Base-by-base conservation (phyloP, 148 eudicot species). In the Hydrangea macrophylla region DNA sequence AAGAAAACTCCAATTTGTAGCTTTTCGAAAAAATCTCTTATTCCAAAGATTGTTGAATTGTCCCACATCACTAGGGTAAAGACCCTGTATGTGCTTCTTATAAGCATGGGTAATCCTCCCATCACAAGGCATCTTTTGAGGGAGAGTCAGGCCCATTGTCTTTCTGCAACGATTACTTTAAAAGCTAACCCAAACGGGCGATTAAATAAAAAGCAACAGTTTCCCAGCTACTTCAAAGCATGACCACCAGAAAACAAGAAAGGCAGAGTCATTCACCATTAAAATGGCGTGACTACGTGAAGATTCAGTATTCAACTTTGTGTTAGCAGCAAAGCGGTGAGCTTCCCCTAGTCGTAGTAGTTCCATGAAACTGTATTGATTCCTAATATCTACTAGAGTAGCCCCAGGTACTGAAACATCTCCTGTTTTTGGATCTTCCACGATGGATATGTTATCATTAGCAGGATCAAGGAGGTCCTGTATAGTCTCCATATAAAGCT, bases 401-500 rank as follows among this genome's bases (percentile, higher is more conserved):
- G 92, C 97, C 51, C 97, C 97, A 32, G 92, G 97, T 53, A 92
- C 75, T 2, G 95, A 84, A 65, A 92, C 85, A 76, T 92, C 95
- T 81, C 97, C 96, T 40, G 79, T 86, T 75, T 86, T 92, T 55
- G 90, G 86, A 58, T 92, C 97, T 82, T 92, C 97, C 75, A 68
- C 64, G 40, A 92, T 92, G 51, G 88, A 70, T 71, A 92, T 86
- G 73, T 83, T 89, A 68, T 92, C 97, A 72, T 92, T 92, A 62
- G 80, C 67, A 54, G 97, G 97, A 77, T 89, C 77, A 70, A 92
- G 95, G 58, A 92, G 89, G 72, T 92, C 97, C 63, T 92, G 97
- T 72, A 92, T 85, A 22, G 92, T 85, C 77, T 92, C 97, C 97
- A 92, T 92, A 72, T 92, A 92, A 42, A 92, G 95, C 97, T 91